A percentile compares a stretch with the other conserved stretches of the same genome.
These are phyloP conservation scores for Epichloe aotearoae DNA, from an alignment of 2,329 filamentous ascomycete species.

Conservation along the genomic window DNA sequence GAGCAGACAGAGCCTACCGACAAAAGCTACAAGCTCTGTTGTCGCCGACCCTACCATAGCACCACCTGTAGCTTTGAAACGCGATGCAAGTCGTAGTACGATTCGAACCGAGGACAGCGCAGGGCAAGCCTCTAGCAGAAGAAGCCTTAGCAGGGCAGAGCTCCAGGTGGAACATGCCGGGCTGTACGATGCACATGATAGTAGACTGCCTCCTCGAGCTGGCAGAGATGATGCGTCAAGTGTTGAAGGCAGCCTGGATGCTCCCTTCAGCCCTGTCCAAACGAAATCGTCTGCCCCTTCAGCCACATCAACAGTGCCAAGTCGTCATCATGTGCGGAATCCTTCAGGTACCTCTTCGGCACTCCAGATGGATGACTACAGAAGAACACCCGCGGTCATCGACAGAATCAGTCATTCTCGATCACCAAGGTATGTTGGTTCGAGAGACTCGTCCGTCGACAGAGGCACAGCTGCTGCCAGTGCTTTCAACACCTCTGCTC, in stretches of 20 bases:
- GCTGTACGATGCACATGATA: slow-evolving; percentile 26
- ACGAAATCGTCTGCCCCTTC: slow-evolving; percentile 20
- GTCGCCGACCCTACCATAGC: slow-evolving; percentile 30
- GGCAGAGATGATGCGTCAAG: slow-evolving; percentile 31
- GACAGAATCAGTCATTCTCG: slow-evolving; percentile 39
- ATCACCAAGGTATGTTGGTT: slow-evolving; percentile 29
- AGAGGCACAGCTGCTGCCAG: slow-evolving; percentile 43
- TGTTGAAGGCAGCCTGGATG: slow-evolving; percentile 31
- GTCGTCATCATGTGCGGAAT: slow-evolving; percentile 18
- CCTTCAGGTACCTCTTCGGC: slow-evolving; percentile 22
- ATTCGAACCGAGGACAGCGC: slow-evolving; percentile 30
- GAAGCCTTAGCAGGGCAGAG: slow-evolving; percentile 31
- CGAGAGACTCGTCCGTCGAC: slow-evolving; percentile 46
- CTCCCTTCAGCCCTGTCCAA: slow-evolving; percentile 26
- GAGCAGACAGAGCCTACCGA: slow-evolving; percentile 27
- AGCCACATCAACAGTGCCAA: slow-evolving; percentile 22
- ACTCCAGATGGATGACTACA: slow-evolving; percentile 24
- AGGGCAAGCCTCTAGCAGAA: slow-evolving; percentile 23
- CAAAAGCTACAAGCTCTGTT: slow-evolving; percentile 28
- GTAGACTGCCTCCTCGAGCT: slow-evolving; percentile 20
- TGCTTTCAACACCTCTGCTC: slow-evolving; percentile 43
- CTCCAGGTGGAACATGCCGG: slow-evolving; percentile 22
- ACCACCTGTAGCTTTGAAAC: slow-evolving; percentile 38
- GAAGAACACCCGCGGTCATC: slow-evolving; percentile 37
- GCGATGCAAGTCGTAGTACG: slow-evolving; percentile 30